Evolutionary conservation across 1,284 basidiomycete genomes (phyloP).

Genomic region (Tilletia horrida): DNA sequence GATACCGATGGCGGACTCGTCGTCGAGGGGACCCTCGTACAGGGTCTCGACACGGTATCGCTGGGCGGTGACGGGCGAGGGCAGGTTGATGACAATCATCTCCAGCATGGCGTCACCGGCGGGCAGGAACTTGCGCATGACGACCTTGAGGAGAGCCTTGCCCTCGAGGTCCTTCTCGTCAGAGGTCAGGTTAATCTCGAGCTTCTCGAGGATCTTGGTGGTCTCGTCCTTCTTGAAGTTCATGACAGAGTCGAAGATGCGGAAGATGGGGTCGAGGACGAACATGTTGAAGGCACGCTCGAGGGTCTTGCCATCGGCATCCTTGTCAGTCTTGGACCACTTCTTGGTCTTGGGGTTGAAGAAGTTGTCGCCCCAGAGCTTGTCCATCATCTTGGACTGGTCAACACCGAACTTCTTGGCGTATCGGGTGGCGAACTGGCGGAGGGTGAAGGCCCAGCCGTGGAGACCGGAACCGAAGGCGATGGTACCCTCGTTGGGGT

Average conservation of each 20-base stretch:
- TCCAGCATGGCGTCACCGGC: constrained; percentile 97
- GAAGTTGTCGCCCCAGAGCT: constrained; percentile 99
- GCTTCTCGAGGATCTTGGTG: constrained; percentile 84
- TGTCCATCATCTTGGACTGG: constrained; percentile 96
- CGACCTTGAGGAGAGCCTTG: constrained; percentile 91
- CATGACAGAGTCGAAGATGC: constrained; percentile 97
- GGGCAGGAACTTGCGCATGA: constrained; percentile 99
- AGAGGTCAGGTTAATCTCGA: constrained; percentile 82
- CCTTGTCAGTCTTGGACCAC: constrained; percentile 79
- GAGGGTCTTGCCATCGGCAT: constrained; percentile 79
- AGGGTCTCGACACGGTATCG: constrained; percentile 98
- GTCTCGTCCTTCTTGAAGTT: constrained; percentile 98
- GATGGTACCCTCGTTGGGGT: constrained; percentile 97
- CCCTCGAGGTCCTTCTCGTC: constrained; percentile 95
- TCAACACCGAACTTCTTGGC: constrained; percentile 99
- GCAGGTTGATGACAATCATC: constrained; percentile 97
- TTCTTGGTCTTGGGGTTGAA: constrained; percentile 98
- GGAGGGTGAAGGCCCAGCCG: constrained; percentile 99
- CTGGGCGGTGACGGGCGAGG: constrained; percentile 94
- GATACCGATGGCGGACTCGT: constrained; percentile 97
- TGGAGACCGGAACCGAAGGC: constrained; percentile 99
- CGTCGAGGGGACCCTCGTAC: constrained; percentile 99
- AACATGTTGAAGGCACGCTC: constrained; percentile 67
- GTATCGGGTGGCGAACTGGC: constrained; percentile 92
- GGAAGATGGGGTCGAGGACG: constrained; percentile 99